phyloP scores from a whole-genome alignment of 2,329 filamentous ascomycete genomes.

The Decorospora gaudefroyi region DNA sequence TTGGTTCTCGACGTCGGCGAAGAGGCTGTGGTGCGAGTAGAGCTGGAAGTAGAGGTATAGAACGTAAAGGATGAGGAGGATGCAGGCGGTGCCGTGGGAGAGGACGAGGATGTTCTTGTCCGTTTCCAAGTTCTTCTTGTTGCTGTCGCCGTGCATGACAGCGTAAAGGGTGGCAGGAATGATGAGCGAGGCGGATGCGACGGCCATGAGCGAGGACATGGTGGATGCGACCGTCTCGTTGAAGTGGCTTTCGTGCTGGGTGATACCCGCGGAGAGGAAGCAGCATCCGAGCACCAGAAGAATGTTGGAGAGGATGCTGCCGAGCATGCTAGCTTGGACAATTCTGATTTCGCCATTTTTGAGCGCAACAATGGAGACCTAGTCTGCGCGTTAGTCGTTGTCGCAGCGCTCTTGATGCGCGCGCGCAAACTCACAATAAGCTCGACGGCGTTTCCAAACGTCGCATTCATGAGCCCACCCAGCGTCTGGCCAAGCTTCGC shows the following conservation, averaged over 20 bases:
- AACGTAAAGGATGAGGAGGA: constrained; percentile 59
- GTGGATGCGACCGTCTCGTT: constrained; percentile 78
- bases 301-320: constrained; percentile 92
- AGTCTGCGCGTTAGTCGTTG: constrained; percentile 15
- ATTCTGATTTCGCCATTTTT: constrained; percentile 85
- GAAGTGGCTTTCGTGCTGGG: constrained; percentile 58
- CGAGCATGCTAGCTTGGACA: constrained; percentile 97
- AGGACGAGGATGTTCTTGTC: constrained; percentile 56
- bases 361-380: constrained; percentile 92
- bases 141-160: constrained; percentile 49
- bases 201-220: constrained; percentile 66
- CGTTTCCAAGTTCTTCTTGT: constrained; percentile 44
- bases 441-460: constrained; percentile 80
- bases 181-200: constrained; percentile 59
- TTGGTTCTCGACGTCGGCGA: constrained; percentile 49
- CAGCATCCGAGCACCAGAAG: constrained; percentile 67
- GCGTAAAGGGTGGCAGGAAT: constrained; percentile 60
- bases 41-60: constrained; percentile 62
- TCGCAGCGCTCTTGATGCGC: background rate
- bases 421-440: constrained; percentile 62
- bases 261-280: constrained; percentile 56
- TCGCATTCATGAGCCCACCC: constrained; percentile 74
- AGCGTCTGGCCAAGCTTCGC: constrained; percentile 72
- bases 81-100: constrained; percentile 59
- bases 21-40: constrained; percentile 55